phyloP scores from a whole-genome alignment of 2,329 filamentous ascomycete species.

The Pseudogymnoascus sp. region DNA sequence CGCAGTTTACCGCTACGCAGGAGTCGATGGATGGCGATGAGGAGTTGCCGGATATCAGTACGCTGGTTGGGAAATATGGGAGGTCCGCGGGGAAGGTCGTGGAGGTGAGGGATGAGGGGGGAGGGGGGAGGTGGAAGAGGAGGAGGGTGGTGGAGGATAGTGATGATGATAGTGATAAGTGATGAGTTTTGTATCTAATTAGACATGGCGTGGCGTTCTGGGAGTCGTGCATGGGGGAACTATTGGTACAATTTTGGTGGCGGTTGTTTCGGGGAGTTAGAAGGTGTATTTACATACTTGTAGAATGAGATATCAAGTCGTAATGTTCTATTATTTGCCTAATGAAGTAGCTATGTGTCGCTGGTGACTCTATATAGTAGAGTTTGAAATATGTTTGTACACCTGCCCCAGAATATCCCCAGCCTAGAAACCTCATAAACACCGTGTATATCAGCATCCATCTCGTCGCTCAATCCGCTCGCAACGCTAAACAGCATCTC shows the following conservation, averaged over 20 bases:
- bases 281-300: neutral
- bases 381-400: neutral
- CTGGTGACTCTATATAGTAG: neutral
- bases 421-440: neutral
- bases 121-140: slow-evolving; percentile 2
- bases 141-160: slow-evolving; percentile 6
- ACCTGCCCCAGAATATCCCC: neutral
- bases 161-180: slow-evolving; percentile 1
- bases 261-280: neutral
- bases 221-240: neutral
- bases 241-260: neutral
- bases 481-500: neutral
- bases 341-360: neutral
- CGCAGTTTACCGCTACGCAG: slow-evolving; percentile 32
- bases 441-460: neutral
- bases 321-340: neutral
- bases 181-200: neutral
- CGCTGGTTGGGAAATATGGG: neutral
- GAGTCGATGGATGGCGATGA: slow-evolving; percentile 34
- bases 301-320: neutral
- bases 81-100: neutral
- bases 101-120: neutral
- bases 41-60: slow-evolving; percentile 15
- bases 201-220: neutral
- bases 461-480: neutral